phyloP scores from a whole-genome alignment of 2,329 filamentous ascomycete species.

The Ascochyta viciae-villosae region DNA sequence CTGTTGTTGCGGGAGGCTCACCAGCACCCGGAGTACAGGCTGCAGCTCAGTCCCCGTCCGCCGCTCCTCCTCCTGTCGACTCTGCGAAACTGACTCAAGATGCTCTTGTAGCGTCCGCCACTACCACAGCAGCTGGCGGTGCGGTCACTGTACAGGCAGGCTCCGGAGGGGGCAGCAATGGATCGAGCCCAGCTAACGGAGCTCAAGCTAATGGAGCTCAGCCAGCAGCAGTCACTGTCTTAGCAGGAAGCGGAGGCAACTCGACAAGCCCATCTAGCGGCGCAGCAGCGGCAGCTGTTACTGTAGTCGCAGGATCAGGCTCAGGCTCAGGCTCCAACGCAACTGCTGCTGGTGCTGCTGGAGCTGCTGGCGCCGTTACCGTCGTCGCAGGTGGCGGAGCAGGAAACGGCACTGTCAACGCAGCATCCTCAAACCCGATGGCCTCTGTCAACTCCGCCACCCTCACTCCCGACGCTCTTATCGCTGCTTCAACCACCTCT shows the following conservation, averaged over 20 bases:
- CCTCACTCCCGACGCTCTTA: constrained; percentile 21
- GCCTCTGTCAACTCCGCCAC: constrained; percentile 21
- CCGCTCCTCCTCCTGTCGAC: constrained; percentile 22
- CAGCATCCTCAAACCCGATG: constrained; percentile 8
- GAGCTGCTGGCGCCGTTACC: constrained; percentile 18
- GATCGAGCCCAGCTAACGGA: constrained; percentile 10
- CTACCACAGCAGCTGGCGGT: constrained; percentile 23
- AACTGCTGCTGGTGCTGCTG: constrained; percentile 12
- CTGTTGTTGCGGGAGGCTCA: constrained; percentile 22
- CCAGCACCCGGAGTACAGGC: constrained; percentile 17
- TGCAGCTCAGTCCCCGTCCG: constrained; percentile 16
- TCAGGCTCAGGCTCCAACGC: not conserved
- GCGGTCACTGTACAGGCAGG: constrained; percentile 29
- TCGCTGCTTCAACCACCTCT: constrained; percentile 22
- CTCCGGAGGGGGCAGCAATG: constrained; percentile 5
- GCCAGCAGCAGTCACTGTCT: constrained; percentile 18
- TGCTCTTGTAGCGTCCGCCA: constrained; percentile 30
- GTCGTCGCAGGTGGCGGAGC: constrained; percentile 33
- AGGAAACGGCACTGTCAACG: not conserved
- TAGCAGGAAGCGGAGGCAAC: constrained; percentile 14
- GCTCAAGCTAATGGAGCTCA: constrained; percentile 9
- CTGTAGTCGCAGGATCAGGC: constrained; percentile 29
- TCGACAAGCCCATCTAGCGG: constrained; percentile 13
- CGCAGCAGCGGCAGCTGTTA: constrained; percentile 20
- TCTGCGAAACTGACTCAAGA: constrained; percentile 31